Evolutionary conservation across 1,284 basidiomycete species (phyloP).

Genomic region (Omphalotus olearius): DNA sequence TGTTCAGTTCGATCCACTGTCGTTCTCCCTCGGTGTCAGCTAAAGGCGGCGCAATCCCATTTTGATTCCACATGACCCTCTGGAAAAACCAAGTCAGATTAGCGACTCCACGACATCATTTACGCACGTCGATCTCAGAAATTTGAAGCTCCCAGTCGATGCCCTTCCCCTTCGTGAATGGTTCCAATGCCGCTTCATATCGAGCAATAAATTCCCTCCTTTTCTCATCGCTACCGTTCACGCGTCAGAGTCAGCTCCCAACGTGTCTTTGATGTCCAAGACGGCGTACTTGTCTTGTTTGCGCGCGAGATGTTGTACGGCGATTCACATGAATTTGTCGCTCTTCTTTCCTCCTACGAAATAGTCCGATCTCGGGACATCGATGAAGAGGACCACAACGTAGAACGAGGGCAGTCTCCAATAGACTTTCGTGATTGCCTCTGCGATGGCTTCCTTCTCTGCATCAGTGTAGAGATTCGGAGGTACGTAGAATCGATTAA

Average conservation of each 20-base stretch:
- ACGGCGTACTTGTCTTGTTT: constrained; percentile 14
- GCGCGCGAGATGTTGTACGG: constrained; percentile 17
- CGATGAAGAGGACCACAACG: constrained; percentile 20
- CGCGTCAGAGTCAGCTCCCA: neutral
- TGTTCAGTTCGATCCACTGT: constrained; percentile 19
- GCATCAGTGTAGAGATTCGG: constrained; percentile 18
- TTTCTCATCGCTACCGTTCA: neutral
- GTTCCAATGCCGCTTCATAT: constrained; percentile 18
- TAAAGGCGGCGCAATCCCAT: constrained; percentile 18
- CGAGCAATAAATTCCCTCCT: constrained; percentile 17
- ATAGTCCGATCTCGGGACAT: constrained; percentile 14
- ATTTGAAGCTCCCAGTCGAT: constrained; percentile 21
- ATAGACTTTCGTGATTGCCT: constrained; percentile 18
- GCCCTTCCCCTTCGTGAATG: constrained; percentile 19
- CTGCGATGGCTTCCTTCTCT: constrained; percentile 18
- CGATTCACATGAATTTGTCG: constrained; percentile 15
- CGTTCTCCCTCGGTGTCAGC: constrained; percentile 12
- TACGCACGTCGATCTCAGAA: constrained; percentile 17
- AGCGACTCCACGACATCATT: neutral
- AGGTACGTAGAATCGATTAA: constrained; percentile 21
- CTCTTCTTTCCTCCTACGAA: constrained; percentile 15
- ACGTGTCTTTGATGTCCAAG: neutral
- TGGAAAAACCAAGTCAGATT: neutral
- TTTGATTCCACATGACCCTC: constrained; percentile 19
- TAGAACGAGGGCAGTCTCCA: constrained; percentile 16